Percentiles rank a stretch among this genome's conserved stretches.
phyloP scores from a whole-genome alignment of 2,329 filamentous ascomycete species.

The Chaetomium sp. region DNA sequence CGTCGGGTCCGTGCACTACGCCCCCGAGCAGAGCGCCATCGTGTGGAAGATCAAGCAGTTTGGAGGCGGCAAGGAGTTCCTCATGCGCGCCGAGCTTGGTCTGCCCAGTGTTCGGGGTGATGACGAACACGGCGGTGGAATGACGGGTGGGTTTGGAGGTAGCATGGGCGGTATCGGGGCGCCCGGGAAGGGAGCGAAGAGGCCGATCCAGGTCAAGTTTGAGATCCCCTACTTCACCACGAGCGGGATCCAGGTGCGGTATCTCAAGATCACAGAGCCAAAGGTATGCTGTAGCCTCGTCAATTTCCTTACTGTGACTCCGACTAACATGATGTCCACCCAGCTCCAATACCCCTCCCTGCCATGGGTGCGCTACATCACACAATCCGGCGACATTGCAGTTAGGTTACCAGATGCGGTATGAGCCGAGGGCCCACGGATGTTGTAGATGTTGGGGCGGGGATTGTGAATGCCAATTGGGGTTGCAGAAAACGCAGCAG shows the following conservation, averaged over 20 bases:
- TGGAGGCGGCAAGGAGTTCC: conserved; percentile 95
- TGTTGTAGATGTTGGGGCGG: neutral
- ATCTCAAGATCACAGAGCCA: conserved; percentile 98
- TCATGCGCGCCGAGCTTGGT: conserved; percentile 96
- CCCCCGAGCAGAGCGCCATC: conserved; percentile 94
- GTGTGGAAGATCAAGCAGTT: conserved; percentile 99
- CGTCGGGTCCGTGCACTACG: conserved; percentile 95
- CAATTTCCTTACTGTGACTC: neutral
- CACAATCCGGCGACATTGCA: conserved; percentile 94
- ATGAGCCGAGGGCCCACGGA: conserved; percentile 40
- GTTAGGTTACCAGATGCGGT: conserved; percentile 90
- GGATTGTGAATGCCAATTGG: neutral
- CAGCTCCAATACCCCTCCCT: conserved; percentile 97
- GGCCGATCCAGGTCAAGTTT: conserved; percentile 98
- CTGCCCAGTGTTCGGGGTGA: conserved; percentile 92
- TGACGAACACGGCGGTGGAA: conserved; percentile 92
- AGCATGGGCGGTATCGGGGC: conserved; percentile 91
- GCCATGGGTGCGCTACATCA: conserved; percentile 98
- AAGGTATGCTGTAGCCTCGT: conserved; percentile 66
- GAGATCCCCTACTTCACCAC: conserved; percentile 99
- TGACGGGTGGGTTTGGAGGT: conserved; percentile 96
- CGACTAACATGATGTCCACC: conserved; percentile 13
- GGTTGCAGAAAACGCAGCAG: neutral
- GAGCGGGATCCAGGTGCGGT: conserved; percentile 95
- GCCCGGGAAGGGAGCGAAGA: conserved; percentile 78